Base-by-base conservation (phyloP, 495 filamentous ascomycete genomes). In the Cercophora samala region DNA sequence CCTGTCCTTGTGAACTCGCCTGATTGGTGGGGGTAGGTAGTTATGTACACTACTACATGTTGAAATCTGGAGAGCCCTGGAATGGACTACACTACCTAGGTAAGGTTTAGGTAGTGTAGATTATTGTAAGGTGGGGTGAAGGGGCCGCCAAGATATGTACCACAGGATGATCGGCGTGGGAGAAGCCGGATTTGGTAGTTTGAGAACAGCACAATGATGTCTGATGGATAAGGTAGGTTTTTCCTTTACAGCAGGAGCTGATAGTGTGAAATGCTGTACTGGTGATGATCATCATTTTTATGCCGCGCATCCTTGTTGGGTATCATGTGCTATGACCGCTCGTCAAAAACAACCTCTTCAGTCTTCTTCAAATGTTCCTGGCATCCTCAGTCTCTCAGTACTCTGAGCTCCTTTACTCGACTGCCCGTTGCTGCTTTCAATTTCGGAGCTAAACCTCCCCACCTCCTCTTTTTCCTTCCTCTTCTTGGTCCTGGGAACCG, bases 391-490 rank as follows among this genome's bases (percentile, higher is more conserved):
- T 24, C 17, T 42, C n/a, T 46, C 26, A n/a, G 8, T 24, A 26
- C 5, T 15, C 53, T 23, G 53, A 5, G 6, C 53, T 9, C n/a
- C n/a, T 21, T 56, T 56, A 4, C 53, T 56, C 53, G 18, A 21
- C 6, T 18, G 4, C 4, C 60, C n/a, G 9, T 46, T 18, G 19
- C 4, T 29, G 21, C 24, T 19, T 24, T 29, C 60, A 5, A 62
- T 15, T 37, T 62, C 60, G 17, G 60, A 62, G 18, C 29, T 62
- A 22, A 62, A 62, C n/a, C 60, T 37, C 26, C 60, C 60, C 24
- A 62, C 60, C 29, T 62, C 19, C 3, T 62, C 60, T 11, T 5
- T 23, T 24, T 46, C 29, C n/a, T 62, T 62, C 18, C 5, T 21
- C 25, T 17, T 60, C 19, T 62, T 46, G 13, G 25, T 22, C n/a